Evolutionary conservation across 495 filamentous ascomycete genomes (phyloP).

Genomic region (Aspergillus saccharolyticus): DNA sequence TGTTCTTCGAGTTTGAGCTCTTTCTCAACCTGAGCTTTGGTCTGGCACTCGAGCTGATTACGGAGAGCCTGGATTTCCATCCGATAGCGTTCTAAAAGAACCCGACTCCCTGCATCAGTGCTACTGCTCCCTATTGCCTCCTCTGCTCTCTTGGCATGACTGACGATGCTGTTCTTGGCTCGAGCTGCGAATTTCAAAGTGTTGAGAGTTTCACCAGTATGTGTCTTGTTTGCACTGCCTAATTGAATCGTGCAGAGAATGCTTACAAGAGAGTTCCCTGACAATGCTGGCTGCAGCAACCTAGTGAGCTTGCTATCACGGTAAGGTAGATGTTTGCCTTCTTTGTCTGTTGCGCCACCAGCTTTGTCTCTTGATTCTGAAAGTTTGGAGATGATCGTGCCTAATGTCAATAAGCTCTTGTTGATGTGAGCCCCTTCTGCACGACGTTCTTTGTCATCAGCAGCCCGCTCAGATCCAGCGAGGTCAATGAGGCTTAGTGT

Average conservation of each 20-base stretch:
- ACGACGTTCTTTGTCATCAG: slow-evolving; percentile 88
- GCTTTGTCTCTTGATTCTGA: slow-evolving; percentile 81
- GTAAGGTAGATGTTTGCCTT: slow-evolving; percentile 88
- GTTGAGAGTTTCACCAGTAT: slow-evolving; percentile 86
- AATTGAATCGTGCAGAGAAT: slow-evolving; percentile 95
- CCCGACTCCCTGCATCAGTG: slow-evolving; percentile 76
- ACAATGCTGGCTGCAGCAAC: slow-evolving; percentile 86
- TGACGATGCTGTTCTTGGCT: slow-evolving; percentile 96
- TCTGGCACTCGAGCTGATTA: slow-evolving; percentile 74
- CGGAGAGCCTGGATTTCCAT: slow-evolving; percentile 86
- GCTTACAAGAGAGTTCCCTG: slow-evolving; percentile 89
- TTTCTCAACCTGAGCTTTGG: slow-evolving; percentile 63
- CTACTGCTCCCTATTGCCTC: slow-evolving; percentile 69
- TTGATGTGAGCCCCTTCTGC: slow-evolving; percentile 98
- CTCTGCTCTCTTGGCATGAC: slow-evolving; percentile 92
- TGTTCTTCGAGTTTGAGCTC: slow-evolving; percentile 62
- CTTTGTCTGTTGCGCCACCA: slow-evolving; percentile 66
- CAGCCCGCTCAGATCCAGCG: slow-evolving; percentile 91
- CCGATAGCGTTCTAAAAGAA: slow-evolving; percentile 87
- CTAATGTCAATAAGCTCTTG: slow-evolving; percentile 90
- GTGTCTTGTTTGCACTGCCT: slow-evolving; percentile 57
- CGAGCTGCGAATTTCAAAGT: slow-evolving; percentile 95
- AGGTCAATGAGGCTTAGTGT: slow-evolving; percentile 94
- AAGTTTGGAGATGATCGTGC: slow-evolving; percentile 87
- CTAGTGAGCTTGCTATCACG: slow-evolving; percentile 95